Conservation (phyloP, 225 moss, liverwort and hornwort genomes). For the Physcomitrellopsis africana region DNA sequence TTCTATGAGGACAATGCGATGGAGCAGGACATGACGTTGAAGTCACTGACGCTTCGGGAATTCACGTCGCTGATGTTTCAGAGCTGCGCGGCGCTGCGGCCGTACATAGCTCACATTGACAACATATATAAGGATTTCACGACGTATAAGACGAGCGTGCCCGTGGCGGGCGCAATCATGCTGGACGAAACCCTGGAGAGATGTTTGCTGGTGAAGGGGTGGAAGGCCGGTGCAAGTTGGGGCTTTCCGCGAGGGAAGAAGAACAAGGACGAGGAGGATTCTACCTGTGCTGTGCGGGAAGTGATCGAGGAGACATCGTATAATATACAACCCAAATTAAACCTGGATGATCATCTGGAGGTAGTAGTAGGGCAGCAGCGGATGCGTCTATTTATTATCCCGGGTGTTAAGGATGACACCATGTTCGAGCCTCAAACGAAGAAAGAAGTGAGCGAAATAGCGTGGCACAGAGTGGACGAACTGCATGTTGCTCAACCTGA, state of each 20-base stretch:
- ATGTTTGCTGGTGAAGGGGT: slow-evolving; percentile 94
- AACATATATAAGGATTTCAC: slow-evolving; percentile 99
- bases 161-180: slow-evolving; percentile 93
- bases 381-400: slow-evolving; percentile 90
- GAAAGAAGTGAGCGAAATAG: slow-evolving; percentile 99
- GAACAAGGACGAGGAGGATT: slow-evolving; percentile 92
- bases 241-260: slow-evolving; percentile 99
- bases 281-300: slow-evolving; percentile 75
- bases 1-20: slow-evolving; percentile 97
- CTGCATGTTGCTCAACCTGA: slow-evolving; percentile 83
- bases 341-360: slow-evolving; percentile 74
- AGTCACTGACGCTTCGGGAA: slow-evolving; percentile 80
- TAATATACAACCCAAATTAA: slow-evolving; percentile 54
- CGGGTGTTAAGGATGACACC: slow-evolving; percentile 79
- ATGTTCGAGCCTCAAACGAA: slow-evolving; percentile 85
- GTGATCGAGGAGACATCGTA: slow-evolving; percentile 91
- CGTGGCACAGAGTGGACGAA: slow-evolving; percentile 96
- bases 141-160: slow-evolving; percentile 93
- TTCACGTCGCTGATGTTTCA: slow-evolving; percentile 97
- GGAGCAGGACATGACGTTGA: slow-evolving; percentile 85
- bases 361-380: slow-evolving; percentile 83
- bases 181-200: slow-evolving; percentile 89
- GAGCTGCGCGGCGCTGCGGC: slow-evolving; percentile 84
- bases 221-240: slow-evolving; percentile 99
- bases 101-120: slow-evolving; percentile 87